These are phyloP conservation scores for Artemisia argyi DNA, from an alignment of 129 eudicot genomes.

Conservation along the genomic window DNA sequence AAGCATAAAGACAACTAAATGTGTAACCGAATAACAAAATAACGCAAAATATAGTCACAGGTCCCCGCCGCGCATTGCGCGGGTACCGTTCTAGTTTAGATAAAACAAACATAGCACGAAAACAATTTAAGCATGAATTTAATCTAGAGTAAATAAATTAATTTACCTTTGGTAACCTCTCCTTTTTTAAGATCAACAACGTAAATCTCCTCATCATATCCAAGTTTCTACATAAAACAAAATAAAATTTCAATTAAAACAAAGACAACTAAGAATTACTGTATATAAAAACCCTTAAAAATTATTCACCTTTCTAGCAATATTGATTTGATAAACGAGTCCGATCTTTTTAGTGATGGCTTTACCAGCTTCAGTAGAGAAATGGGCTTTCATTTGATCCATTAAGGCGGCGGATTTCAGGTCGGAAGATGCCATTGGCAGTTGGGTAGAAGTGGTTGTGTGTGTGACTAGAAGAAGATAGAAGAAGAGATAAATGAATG, in stretches of 20 bases:
- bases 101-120: constrained; percentile 4
- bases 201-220: constrained; percentile 77
- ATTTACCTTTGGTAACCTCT: constrained; percentile 83
- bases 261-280: background rate
- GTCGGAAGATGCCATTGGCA: constrained; percentile 39
- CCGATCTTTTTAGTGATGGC: constrained; percentile 65
- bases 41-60: too few relatives aligned
- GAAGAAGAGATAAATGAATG: too few relatives aligned
- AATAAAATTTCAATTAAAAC: constrained; percentile 9
- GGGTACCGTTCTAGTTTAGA: too few relatives aligned
- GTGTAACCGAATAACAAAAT: too few relatives aligned
- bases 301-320: constrained; percentile 72
- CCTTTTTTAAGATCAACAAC: constrained; percentile 97
- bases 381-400: constrained; percentile 90
- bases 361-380: constrained; percentile 82
- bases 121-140: background rate
- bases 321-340: constrained; percentile 81
- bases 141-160: background rate
- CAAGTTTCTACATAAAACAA: constrained; percentile 63
- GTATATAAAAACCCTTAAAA: background rate
- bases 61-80: too few relatives aligned
- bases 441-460: constrained; percentile 5
- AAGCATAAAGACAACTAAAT: too few relatives aligned
- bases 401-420: constrained; percentile 79
- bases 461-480: too few relatives aligned